phyloP scores from a whole-genome alignment of 257 asterid genomes.

The Solanum gracilifrons region DNA sequence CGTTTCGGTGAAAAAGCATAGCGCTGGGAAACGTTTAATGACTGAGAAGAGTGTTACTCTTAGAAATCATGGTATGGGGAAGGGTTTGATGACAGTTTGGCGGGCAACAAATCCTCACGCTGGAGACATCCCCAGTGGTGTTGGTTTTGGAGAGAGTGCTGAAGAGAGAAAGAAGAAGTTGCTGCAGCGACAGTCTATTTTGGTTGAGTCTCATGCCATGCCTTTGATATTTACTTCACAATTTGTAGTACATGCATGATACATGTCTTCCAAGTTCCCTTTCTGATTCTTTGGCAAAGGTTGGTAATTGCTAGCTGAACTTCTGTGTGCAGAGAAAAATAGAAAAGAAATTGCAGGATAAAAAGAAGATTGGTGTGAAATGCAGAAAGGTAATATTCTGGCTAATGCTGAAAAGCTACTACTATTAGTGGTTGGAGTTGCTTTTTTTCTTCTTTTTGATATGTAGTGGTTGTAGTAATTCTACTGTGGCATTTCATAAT shows the following conservation, averaged over 20 bases:
- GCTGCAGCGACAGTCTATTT: slow-evolving; percentile 44
- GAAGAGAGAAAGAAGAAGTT: slow-evolving; percentile 51
- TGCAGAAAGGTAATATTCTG: slow-evolving; percentile 40
- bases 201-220: slow-evolving; percentile 35
- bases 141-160: slow-evolving; percentile 17
- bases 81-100: slow-evolving; percentile 59
- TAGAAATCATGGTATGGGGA: slow-evolving; percentile 48
- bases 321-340: slow-evolving; percentile 50
- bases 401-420: background rate
- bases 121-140: slow-evolving; percentile 26
- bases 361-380: slow-evolving; percentile 44
- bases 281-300: slow-evolving; percentile 3
- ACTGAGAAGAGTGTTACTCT: slow-evolving; percentile 17
- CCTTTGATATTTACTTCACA: slow-evolving; percentile 1
- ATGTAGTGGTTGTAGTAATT: background rate
- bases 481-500: slow-evolving; percentile 7
- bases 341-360: slow-evolving; percentile 47
- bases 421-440: background rate
- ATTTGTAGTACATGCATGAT: background rate
- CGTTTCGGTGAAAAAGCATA: slow-evolving; percentile 31
- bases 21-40: slow-evolving; percentile 51
- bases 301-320: background rate
- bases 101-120: slow-evolving; percentile 27
- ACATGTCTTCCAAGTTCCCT: background rate
- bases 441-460: background rate